phyloP scores from a whole-genome alignment of 306 rosid species.

The Medicago lupulina region DNA sequence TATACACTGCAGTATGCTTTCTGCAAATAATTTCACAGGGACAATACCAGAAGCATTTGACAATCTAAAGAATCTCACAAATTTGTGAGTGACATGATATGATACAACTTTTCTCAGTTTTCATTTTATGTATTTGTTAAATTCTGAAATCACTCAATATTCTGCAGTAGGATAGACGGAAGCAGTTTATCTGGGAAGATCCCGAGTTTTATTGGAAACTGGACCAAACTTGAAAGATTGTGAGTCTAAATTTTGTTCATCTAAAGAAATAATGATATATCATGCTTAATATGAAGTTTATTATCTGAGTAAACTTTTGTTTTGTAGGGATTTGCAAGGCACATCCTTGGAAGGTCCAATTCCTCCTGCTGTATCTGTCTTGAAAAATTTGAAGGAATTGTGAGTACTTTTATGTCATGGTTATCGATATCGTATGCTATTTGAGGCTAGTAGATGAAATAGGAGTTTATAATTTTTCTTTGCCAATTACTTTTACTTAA shows the following conservation, averaged over 20 bases:
- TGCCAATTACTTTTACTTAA: not conserved
- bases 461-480: not conserved
- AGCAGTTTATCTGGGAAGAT: constrained; percentile 64
- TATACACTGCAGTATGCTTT: constrained; percentile 55
- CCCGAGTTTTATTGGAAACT: constrained; percentile 77
- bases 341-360: constrained; percentile 74
- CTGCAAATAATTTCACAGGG: constrained; percentile 75
- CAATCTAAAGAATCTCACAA: constrained; percentile 59
- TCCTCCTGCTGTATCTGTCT: constrained; percentile 56
- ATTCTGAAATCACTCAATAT: constrained; percentile 34
- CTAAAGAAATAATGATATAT: not conserved
- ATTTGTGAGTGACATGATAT: constrained; percentile 62
- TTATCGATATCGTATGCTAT: not conserved
- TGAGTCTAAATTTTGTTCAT: constrained; percentile 51
- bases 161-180: constrained; percentile 84
- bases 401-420: constrained; percentile 45
- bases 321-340: constrained; percentile 71
- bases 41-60: constrained; percentile 63
- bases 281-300: not conserved
- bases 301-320: not conserved
- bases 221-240: constrained; percentile 67
- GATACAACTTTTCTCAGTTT: not conserved
- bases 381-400: constrained; percentile 57
- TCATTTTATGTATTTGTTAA: not conserved
- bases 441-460: not conserved